Base-by-base conservation (phyloP, 441 rosid species). In the Sinapis alba region DNA sequence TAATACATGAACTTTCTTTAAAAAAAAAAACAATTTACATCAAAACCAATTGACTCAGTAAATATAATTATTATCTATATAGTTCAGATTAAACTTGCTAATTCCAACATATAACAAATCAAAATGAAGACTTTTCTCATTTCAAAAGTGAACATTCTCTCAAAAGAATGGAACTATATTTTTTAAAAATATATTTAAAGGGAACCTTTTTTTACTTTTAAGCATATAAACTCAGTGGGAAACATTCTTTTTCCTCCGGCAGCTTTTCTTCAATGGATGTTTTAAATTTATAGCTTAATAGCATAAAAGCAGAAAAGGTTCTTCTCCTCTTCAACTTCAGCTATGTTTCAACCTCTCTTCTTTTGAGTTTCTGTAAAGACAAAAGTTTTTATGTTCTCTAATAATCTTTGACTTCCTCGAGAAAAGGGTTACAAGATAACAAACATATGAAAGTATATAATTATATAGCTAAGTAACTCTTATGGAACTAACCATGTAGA, bases 201-300 rank as follows among this genome's bases (percentile, higher is more conserved):
- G 19, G 1, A 3, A 21, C 8, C 63, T 73, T 60, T 41, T 19
- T 24, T 3, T 36, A 11, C 16, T 36, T 65, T 71, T 18, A 62
- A 69, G 75, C 75, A 63, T 24, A 73, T 24, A 73, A 69, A 62
- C 64, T 78, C 12, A 78, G 77, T 68, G 74, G 81, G 78, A 78
- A 73, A 78, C 81, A 78, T 32, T 73, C 71, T 73, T 63, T 72
- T 73, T 78, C 73, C 21, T 47, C 47, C 10, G 2, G 7, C 78
- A 78, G 81, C 81, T 73, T 78, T 66, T 30, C 78, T 62, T 32
- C 66, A 51, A 1, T 62, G 32, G 11, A 13, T 73, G 32, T 69
- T 41, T 53, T 32, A 41, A 74, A 66, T 34, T 65, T 63, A 43
- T 47, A 66, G 72, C 70, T n/a, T 32, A 10, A 70, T 68, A 64